Evolutionary conservation across 768 basidiomycete species (phyloP), one percentile per base, ranked within the genome.

Genomic region (Wakefieldia striispora): DNA sequence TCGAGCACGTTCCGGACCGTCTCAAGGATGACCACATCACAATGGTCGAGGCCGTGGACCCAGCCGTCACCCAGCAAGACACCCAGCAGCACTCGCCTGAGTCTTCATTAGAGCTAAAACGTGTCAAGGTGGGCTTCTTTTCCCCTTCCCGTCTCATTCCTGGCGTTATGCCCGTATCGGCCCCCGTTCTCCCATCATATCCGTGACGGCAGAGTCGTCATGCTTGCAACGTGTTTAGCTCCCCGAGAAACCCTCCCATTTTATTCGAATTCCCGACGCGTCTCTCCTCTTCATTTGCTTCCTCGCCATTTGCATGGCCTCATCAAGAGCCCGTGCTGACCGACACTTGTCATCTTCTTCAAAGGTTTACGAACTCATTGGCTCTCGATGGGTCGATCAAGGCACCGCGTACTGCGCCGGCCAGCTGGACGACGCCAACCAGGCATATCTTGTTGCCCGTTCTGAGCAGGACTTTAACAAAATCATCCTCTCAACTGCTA

Each of bases 401-500:
- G 97, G 97, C 40, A 99, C 97, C 16, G 97, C 97, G 1, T 91
- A 94, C 65, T 97, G 95, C 68, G 90, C 89, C 62, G 94, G 94
- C 39, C 85, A 94, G 65, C 88, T 88, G 56, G 81, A 84, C 58
- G 82, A 86, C 43, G 78, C 79, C 42, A 84, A 82, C 59, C 88
- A 86, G 65, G 94, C 86, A 6, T 77, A 84, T 50, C 82, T 94
- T 45, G 82, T 91, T 56, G 91, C 91, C n/a, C 86, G 86, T 53
- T 81, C 86, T 16, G 92, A 92, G 68, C 71, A 79, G 54, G 82
- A 85, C 60, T 82, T 80, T 62, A 77, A 82, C 55, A 77, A 85
- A 44, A 74, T 90, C 61, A 82, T 93, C 56, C 78, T 93, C 36
- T 82, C 83, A 12, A 88, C 87, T n/a, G 81, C 82, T 16, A 91